Evolutionary conservation across 148 eudicot genomes (phyloP).

Genomic region (Vaccinium vitisidaea): DNA sequence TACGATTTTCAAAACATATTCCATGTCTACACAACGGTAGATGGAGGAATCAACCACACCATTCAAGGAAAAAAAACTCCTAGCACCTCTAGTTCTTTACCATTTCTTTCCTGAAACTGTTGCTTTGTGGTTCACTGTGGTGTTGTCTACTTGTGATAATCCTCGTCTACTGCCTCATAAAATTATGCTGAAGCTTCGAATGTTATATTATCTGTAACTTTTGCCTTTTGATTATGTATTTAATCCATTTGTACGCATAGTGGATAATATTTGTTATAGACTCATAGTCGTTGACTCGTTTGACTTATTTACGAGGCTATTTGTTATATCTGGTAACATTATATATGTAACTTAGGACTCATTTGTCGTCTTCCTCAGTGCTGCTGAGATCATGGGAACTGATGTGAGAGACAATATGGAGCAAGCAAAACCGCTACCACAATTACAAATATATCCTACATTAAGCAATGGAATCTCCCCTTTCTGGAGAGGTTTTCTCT

Average conservation of each 20-base stretch:
- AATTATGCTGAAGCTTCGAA: background rate
- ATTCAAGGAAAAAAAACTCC: background rate
- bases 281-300: background rate
- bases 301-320: background rate
- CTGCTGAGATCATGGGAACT: conserved; percentile 18
- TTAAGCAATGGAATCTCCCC: conserved; percentile 62
- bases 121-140: background rate
- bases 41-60: background rate
- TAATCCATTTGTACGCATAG: background rate
- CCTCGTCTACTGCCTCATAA: background rate
- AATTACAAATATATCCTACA: conserved; percentile 70
- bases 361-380: conserved; percentile 1
- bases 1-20: background rate
- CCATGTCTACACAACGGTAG: background rate
- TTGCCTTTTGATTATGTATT: background rate
- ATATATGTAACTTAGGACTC: background rate
- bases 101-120: background rate
- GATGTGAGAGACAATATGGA: conserved; percentile 28
- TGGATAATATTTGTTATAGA: no score
- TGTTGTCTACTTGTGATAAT: background rate
- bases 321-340: background rate
- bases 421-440: conserved; percentile 30
- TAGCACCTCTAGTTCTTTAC: background rate
- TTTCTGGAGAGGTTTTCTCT: conserved; percentile 70
- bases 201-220: background rate